These are phyloP conservation scores for Salix arbutifolia DNA, from an alignment of 345 rosid species.

Conservation along the genomic window DNA sequence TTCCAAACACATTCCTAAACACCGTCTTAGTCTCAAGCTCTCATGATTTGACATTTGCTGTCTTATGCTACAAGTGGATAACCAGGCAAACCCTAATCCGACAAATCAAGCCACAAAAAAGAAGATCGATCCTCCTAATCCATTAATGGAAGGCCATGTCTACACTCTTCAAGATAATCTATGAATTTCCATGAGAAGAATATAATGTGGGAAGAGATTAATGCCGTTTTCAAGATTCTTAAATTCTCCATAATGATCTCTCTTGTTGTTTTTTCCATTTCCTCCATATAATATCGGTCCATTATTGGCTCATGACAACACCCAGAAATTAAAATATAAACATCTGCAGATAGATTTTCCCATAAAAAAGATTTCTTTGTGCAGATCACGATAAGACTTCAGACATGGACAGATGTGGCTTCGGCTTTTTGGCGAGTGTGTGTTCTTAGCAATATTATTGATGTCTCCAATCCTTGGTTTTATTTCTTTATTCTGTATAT, in stretches of 20 bases:
- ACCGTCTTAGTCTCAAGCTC: no score
- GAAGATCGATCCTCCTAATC: conserved; percentile 3
- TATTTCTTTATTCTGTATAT: background rate
- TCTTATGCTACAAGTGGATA: background rate
- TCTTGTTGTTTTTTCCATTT: conserved; percentile 11
- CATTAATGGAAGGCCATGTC: background rate
- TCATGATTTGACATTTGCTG: no score
- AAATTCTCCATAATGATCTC: background rate
- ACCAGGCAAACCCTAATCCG: background rate
- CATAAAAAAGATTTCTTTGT: background rate
- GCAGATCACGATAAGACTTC: no score
- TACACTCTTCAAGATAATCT: background rate
- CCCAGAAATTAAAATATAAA: background rate
- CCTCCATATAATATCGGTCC: background rate
- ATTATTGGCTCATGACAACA: background rate
- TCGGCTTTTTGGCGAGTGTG: background rate
- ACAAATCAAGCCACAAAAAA: background rate
- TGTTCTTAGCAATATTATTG: background rate
- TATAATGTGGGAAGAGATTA: background rate
- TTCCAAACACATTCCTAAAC: no score
- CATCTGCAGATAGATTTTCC: background rate
- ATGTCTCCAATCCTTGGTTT: background rate
- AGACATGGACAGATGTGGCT: background rate
- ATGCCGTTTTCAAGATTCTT: background rate
- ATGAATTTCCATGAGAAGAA: background rate